Conservation (phyloP, 192 early-diverging fungal genomes). For the Entomortierella parvispora region DNA sequence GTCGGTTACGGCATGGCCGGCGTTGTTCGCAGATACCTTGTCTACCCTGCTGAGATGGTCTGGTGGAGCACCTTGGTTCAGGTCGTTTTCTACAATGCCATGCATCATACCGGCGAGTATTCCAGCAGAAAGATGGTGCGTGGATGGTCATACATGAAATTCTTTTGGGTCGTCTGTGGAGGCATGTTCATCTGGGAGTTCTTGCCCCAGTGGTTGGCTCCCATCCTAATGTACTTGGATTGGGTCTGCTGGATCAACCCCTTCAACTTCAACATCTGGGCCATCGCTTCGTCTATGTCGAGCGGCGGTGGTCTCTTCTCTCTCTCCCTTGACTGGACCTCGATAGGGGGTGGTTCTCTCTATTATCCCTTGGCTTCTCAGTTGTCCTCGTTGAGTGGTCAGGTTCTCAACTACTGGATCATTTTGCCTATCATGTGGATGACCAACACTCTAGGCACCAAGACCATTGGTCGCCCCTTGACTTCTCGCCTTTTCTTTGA, state of each 20-base stretch:
- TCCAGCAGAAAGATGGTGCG: not conserved
- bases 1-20: conserved; percentile 76
- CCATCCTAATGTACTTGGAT: conserved; percentile 52
- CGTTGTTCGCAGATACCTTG: conserved; percentile 67
- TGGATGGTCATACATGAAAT: not conserved
- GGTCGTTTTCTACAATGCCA: conserved; percentile 54
- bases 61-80: conserved; percentile 81
- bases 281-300: conserved; percentile 39
- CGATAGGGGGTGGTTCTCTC: conserved; percentile 17
- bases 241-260: conserved; percentile 52
- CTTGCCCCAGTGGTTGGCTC: conserved; percentile 25
- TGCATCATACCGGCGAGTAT: conserved; percentile 19
- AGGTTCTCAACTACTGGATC: conserved; percentile 46
- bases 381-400: conserved; percentile 5
- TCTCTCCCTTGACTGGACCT: conserved; percentile 49
- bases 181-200: conserved; percentile 58
- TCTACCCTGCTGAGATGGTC: conserved; percentile 83
- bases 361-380: conserved; percentile 9
- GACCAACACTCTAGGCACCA: conserved; percentile 38
- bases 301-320: conserved; percentile 37
- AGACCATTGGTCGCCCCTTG: conserved; percentile 10
- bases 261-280: conserved; percentile 25
- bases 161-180: conserved; percentile 28
- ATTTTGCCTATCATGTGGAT: conserved; percentile 40
- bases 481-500: not conserved